These are phyloP conservation scores for Lentinula aciculospora DNA, from an alignment of 768 basidiomycete genomes.

Conservation along the genomic window DNA sequence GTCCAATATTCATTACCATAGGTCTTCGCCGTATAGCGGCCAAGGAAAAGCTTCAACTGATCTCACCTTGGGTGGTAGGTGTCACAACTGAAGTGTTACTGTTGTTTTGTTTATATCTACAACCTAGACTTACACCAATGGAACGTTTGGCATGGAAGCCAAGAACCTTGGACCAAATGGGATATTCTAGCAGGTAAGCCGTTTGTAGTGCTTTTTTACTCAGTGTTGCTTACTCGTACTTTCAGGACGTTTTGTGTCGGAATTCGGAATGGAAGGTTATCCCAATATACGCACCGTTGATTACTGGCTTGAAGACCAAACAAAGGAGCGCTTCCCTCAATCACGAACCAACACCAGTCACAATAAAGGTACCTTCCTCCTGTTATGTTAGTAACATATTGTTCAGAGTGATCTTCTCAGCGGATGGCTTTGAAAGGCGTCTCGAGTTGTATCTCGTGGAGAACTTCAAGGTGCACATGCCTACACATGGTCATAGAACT, in stretches of 20 bases:
- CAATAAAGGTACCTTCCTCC: background rate
- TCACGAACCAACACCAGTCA: constrained; percentile 50
- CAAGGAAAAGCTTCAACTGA: constrained; percentile 69
- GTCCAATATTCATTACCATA: constrained; percentile 74
- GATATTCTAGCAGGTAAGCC: constrained; percentile 66
- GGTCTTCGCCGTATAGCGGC: constrained; percentile 84
- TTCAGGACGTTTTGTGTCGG: constrained; percentile 74
- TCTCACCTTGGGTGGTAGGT: constrained; percentile 50
- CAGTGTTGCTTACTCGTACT: background rate
- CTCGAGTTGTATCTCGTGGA: constrained; percentile 90
- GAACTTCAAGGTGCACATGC: constrained; percentile 56
- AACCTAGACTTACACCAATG: constrained; percentile 80
- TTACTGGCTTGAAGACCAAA: constrained; percentile 78
- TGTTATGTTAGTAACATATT: constrained; percentile 7
- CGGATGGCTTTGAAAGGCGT: constrained; percentile 78
- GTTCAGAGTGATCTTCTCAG: constrained; percentile 48
- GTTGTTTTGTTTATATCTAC: background rate
- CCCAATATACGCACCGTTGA: constrained; percentile 88
- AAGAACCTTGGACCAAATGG: constrained; percentile 83
- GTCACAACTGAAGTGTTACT: background rate
- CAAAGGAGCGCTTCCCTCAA: constrained; percentile 77
- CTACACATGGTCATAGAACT: too few species aligned
- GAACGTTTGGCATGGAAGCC: constrained; percentile 24
- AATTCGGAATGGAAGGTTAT: constrained; percentile 92
- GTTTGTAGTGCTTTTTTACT: background rate